These are phyloP conservation scores for Schrenkiella parvula DNA, from an alignment of 345 rosid genomes.

Conservation along the genomic window DNA sequence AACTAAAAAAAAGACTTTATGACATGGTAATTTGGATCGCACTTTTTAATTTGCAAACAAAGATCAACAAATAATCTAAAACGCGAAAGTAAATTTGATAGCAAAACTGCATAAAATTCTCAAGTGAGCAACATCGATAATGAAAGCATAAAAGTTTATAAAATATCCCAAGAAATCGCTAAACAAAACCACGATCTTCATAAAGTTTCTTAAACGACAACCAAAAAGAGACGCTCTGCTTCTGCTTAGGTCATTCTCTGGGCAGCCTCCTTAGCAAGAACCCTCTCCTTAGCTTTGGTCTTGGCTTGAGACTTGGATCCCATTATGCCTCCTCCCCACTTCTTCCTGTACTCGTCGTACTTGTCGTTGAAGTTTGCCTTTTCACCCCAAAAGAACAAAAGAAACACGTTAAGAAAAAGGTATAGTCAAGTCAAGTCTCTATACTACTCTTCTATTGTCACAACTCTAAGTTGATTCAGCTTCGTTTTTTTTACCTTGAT, in stretches of 20 bases:
- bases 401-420: background rate
- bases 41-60: background rate
- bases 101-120: constrained; percentile 16
- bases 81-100: background rate
- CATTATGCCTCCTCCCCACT: constrained; percentile 89
- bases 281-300: constrained; percentile 65
- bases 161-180: background rate
- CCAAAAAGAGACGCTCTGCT: background rate
- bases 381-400: background rate
- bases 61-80: background rate
- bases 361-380: constrained; percentile 79
- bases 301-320: constrained; percentile 77
- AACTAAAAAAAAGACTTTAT: too few relatives aligned
- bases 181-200: background rate
- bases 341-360: constrained; percentile 72
- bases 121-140: background rate
- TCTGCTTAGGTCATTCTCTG: constrained; percentile 51
- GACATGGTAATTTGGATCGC: too few relatives aligned
- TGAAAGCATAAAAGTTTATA: background rate
- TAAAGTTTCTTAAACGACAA: background rate
- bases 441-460: background rate
- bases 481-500: constrained; percentile 67
- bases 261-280: constrained; percentile 69
- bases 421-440: background rate
- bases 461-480: background rate